Evolutionary conservation across 1,284 basidiomycete species (phyloP).

Genomic region (Cryptococcus sp.): DNA sequence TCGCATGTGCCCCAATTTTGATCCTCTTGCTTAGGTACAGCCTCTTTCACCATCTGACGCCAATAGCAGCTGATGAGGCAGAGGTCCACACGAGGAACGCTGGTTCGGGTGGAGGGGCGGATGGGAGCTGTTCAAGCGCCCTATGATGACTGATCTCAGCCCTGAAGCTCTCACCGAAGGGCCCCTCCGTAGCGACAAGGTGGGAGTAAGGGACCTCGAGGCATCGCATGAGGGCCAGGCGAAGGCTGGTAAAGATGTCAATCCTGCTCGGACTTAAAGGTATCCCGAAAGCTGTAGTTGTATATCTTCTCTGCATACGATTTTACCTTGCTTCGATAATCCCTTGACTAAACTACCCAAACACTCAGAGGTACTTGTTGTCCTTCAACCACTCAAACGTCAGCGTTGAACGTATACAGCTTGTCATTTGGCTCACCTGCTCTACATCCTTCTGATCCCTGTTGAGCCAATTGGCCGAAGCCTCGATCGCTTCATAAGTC

Average conservation of each 20-base stretch:
- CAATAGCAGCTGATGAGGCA: neutral
- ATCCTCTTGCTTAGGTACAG: slow-evolving; percentile 16
- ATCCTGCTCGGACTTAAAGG: neutral
- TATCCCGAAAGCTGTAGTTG: neutral
- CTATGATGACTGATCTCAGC: slow-evolving; percentile 26
- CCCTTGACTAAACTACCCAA: neutral
- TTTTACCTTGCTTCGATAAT: neutral
- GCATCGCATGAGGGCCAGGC: neutral
- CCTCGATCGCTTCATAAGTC: slow-evolving; percentile 54
- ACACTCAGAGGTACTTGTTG: slow-evolving; percentile 43
- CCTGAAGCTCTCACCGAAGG: slow-evolving; percentile 31
- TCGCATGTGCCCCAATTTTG: slow-evolving; percentile 47
- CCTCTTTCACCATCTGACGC: neutral
- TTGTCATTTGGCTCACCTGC: slow-evolving; percentile 26
- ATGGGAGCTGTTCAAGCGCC: slow-evolving; percentile 21
- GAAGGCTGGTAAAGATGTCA: neutral
- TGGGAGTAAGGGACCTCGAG: neutral
- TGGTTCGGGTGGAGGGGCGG: slow-evolving; percentile 44
- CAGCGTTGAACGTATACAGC: slow-evolving; percentile 1
- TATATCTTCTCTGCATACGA: neutral
- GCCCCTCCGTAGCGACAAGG: neutral
- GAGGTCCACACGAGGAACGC: slow-evolving; percentile 37
- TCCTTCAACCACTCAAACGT: slow-evolving; percentile 56
- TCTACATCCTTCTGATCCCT: slow-evolving; percentile 52
- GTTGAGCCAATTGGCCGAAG: slow-evolving; percentile 53